phyloP scores from a whole-genome alignment of 352 stramenopile species.

The Pythium phragmiticola region DNA sequence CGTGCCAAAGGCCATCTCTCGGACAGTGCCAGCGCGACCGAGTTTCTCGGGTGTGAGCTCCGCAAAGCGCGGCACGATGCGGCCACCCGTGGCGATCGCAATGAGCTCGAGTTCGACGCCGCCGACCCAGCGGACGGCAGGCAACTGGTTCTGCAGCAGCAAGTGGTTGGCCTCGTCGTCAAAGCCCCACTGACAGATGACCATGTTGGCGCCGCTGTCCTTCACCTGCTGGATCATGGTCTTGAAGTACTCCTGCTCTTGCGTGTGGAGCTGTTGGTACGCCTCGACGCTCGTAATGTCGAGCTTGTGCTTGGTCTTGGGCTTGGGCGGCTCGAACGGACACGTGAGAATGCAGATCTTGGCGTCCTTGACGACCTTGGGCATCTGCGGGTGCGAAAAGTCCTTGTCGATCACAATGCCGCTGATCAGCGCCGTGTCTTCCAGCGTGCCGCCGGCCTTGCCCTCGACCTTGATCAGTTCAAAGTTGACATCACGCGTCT shows the following conservation, averaged over 20 bases:
- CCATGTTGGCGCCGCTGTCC: slow-evolving; percentile 97
- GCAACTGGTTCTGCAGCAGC: slow-evolving; percentile 96
- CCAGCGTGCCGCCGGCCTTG: slow-evolving; percentile 96
- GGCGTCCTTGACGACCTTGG: slow-evolving; percentile 95
- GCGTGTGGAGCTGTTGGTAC: slow-evolving; percentile 95
- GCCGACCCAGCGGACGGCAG: slow-evolving; percentile 98
- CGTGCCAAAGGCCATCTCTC: slow-evolving; percentile 97
- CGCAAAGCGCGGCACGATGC: slow-evolving; percentile 98
- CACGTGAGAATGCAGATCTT: slow-evolving; percentile 99
- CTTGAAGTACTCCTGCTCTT: slow-evolving; percentile 99
- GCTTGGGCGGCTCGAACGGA: slow-evolving; percentile 99
- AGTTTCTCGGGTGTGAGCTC: slow-evolving; percentile 98
- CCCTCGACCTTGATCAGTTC: slow-evolving; percentile 99
- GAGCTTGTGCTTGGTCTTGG: slow-evolving; percentile 99
- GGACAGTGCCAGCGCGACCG: slow-evolving; percentile 91
- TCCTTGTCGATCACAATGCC: slow-evolving; percentile 99
- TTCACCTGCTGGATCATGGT: slow-evolving; percentile 99
- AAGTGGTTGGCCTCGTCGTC: slow-evolving; percentile 99
- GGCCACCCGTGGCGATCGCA: slow-evolving; percentile 97
- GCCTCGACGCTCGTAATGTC: slow-evolving; percentile 98
- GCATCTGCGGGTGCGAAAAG: slow-evolving; percentile 99
- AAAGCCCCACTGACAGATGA: slow-evolving; percentile 99
- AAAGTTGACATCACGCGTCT: slow-evolving; percentile 99
- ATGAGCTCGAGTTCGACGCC: slow-evolving; percentile 99
- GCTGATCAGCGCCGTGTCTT: slow-evolving; percentile 98